Evolutionary conservation across 1,284 basidiomycete genomes (phyloP), one percentile per base, ranked within the genome.

Genomic region (Sporisorium sorghi): DNA sequence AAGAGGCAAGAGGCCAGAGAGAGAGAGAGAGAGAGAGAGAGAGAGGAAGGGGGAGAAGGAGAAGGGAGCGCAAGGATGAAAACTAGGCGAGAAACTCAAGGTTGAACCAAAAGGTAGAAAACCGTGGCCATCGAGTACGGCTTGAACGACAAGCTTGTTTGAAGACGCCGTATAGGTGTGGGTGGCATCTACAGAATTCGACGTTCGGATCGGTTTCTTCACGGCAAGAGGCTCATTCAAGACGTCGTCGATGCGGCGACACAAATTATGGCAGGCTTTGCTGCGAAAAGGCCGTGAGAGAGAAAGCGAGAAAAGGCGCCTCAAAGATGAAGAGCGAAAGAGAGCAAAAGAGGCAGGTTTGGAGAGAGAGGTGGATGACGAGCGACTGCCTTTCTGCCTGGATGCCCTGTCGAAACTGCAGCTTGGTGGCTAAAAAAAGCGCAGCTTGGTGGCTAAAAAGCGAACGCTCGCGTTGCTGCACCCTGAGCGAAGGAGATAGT

Each of bases 91-190:
- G 54, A 63, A 52, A 39, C 61, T 57, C 61, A 52, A 63, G 61
- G 61, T 52, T 63, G 30, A 57, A 63, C 54, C 54, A 52, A 59
- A 21, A 46, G 37, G n/a, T n/a, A 46, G 14, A 47, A 47, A 47
- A 47, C 28, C 46, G 17, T 47, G 46, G 28, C 46, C 30, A 30
- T 19, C 32, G 26, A 28, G 30, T n/a, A 30, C 46, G 46, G 28
- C 28, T 47, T 21, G 26, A 47, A 19, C 28, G 10, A 30, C 6
- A 19, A 47, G n/a, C 46, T 28, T 32, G 11, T 19, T 30, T 28
- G 30, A 10, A 30, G 19, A 47, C 46, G 28, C 46, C 46, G 46
- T 30, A 30, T n/a, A n/a, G 28, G 17, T 9, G 26, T 28, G 28
- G 46, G 26, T 28, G 28, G 46, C 26, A 47, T 30, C 11, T 10